These are phyloP conservation scores for Hemisphaericaspora subhashii DNA, from an alignment of 1,139 yeast genomes.

Conservation along the genomic window DNA sequence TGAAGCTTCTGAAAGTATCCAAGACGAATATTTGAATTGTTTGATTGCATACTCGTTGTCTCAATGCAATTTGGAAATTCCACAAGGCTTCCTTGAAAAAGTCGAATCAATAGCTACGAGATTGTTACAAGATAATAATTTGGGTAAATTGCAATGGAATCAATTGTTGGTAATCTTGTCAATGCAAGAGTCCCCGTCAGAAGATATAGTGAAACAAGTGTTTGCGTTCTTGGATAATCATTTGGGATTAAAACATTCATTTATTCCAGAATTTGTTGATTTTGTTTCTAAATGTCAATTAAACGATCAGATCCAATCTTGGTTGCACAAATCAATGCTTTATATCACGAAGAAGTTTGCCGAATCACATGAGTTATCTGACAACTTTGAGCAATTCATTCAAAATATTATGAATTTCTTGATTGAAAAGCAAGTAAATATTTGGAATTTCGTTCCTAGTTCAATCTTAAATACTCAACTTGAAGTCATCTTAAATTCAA, in stretches of 20 bases:
- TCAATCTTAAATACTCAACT: slow-evolving; percentile 62
- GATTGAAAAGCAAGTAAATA: slow-evolving; percentile 13
- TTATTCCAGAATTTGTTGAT: slow-evolving; percentile 25
- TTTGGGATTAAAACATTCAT: slow-evolving; percentile 22
- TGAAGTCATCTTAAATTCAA: slow-evolving; percentile 54
- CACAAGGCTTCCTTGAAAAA: slow-evolving; percentile 6
- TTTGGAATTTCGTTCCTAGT: slow-evolving; percentile 49
- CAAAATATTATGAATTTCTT: slow-evolving; percentile 19
- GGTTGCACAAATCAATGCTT: slow-evolving; percentile 54
- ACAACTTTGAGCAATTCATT: slow-evolving; percentile 31
- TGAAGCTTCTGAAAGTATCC: slow-evolving; percentile 13
- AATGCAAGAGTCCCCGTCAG: background rate
- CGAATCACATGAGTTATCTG: slow-evolving; percentile 39
- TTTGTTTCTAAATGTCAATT: slow-evolving; percentile 15
- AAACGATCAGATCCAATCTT: slow-evolving; percentile 16
- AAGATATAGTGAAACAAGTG: slow-evolving; percentile 10
- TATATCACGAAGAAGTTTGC: slow-evolving; percentile 66
- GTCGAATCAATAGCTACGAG: slow-evolving; percentile 9
- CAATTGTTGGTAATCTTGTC: slow-evolving; percentile 13
- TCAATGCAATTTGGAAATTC: slow-evolving; percentile 7
- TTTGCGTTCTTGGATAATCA: slow-evolving; percentile 16
- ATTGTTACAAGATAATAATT: slow-evolving; percentile 11
- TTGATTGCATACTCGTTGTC: slow-evolving; percentile 24
- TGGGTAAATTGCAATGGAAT: slow-evolving; percentile 15
- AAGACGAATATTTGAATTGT: slow-evolving; percentile 22